Percentiles rank a stretch among this genome's conserved stretches.
Evolutionary conservation across 306 rosid species (phyloP).

Genomic region (Pachyrhizus erosus): DNA sequence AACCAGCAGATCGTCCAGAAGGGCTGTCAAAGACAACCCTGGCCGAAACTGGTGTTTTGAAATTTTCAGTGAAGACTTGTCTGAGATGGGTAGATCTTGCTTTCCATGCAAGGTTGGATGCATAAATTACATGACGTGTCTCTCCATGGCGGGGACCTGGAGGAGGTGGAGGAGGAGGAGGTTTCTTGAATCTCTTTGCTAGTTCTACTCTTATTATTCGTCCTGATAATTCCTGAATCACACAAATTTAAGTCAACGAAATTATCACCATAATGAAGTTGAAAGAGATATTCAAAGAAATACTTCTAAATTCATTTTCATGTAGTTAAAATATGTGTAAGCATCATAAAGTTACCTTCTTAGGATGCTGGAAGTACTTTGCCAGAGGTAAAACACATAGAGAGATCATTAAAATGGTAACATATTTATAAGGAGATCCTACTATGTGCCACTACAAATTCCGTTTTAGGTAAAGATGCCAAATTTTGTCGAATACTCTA

Average conservation of each 20-base stretch:
- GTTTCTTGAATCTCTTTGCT: slow-evolving; percentile 79
- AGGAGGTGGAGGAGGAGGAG: slow-evolving; percentile 65
- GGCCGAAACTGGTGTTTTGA: slow-evolving; percentile 76
- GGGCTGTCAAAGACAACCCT: slow-evolving; percentile 82
- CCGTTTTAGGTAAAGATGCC: neutral
- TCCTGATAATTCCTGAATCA: slow-evolving; percentile 73
- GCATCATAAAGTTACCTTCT: neutral
- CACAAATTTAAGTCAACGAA: slow-evolving; percentile 39
- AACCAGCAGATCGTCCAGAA: slow-evolving; percentile 74
- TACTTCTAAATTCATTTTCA: slow-evolving; percentile 29
- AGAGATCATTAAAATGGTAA: slow-evolving; percentile 5
- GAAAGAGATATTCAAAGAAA: slow-evolving; percentile 36
- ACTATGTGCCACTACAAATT: slow-evolving; percentile 20
- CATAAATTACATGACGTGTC: slow-evolving; percentile 68
- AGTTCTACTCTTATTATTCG: slow-evolving; percentile 70
- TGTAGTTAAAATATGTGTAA: slow-evolving; percentile 20
- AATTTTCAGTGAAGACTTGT: slow-evolving; percentile 67
- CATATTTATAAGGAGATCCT: neutral
- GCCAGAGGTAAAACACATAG: slow-evolving; percentile 18
- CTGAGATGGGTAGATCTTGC: slow-evolving; percentile 79
- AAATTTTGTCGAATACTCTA: neutral
- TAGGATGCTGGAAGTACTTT: slow-evolving; percentile 5
- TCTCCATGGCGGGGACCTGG: slow-evolving; percentile 57
- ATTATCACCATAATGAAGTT: slow-evolving; percentile 16
- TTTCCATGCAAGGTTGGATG: slow-evolving; percentile 84